Conservation (phyloP, 345 rosid species). For the Linum lewisii region DNA sequence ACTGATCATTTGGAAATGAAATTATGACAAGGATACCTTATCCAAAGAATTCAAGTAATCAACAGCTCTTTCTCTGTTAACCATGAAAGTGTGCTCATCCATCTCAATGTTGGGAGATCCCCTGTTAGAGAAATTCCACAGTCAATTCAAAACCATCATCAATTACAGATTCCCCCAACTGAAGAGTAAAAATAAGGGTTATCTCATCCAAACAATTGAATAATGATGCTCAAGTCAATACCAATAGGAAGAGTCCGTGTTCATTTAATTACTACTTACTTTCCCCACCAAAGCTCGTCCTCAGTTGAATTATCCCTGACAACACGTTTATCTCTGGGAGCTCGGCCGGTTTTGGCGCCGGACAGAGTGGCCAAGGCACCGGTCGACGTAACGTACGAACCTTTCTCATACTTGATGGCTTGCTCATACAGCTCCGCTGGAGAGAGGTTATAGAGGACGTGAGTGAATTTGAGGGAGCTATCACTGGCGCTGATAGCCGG, state of each 20-base stretch:
- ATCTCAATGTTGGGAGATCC: slow-evolving; percentile 98
- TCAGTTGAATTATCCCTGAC: slow-evolving; percentile 63
- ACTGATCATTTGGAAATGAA: too few relatives aligned
- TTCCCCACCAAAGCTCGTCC: slow-evolving; percentile 96
- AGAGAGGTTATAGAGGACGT: slow-evolving; percentile 85
- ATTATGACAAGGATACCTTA: too few relatives aligned
- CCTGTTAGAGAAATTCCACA: slow-evolving; percentile 32
- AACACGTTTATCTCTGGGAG: slow-evolving; percentile 92
- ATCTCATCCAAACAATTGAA: too few relatives aligned
- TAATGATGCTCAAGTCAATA: too few relatives aligned
- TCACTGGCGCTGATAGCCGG: slow-evolving; percentile 70
- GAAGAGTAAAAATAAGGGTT: neutral
- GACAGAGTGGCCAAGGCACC: slow-evolving; percentile 95
- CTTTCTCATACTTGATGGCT: slow-evolving; percentile 78
- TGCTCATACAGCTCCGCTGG: slow-evolving; percentile 98
- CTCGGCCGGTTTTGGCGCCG: slow-evolving; percentile 93
- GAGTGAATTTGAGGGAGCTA: slow-evolving; percentile 86
- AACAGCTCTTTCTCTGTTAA: slow-evolving; percentile 95
- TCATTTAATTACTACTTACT: too few relatives aligned
- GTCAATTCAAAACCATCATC: neutral
- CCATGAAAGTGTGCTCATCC: slow-evolving; percentile 95
- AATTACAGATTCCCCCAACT: too few relatives aligned
- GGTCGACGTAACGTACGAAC: slow-evolving; percentile 71
- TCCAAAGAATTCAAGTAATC: slow-evolving; percentile 95
- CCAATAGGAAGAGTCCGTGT: too few relatives aligned